These are phyloP conservation scores for Dryas octopetala DNA, from an alignment of 306 rosid genomes.

Conservation along the genomic window DNA sequence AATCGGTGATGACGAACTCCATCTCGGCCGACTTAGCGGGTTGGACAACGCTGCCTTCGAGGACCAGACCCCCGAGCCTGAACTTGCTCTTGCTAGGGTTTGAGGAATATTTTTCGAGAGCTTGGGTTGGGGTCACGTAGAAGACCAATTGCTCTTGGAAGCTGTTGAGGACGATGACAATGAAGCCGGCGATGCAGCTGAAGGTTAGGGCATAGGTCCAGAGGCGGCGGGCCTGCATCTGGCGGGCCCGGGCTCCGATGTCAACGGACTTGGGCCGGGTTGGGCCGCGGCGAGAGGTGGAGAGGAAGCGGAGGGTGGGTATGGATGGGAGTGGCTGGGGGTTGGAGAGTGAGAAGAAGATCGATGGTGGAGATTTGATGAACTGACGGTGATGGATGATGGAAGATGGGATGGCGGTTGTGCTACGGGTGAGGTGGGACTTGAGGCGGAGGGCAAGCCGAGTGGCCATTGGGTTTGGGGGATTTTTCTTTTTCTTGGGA, in stretches of 20 bases:
- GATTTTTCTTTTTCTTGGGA: neutral
- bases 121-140: slow-evolving; percentile 85
- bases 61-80: slow-evolving; percentile 85
- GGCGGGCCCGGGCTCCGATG: slow-evolving; percentile 85
- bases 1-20: slow-evolving; percentile 86
- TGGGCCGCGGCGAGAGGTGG: slow-evolving; percentile 57
- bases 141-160: slow-evolving; percentile 79
- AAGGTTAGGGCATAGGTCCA: slow-evolving; percentile 80
- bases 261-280: slow-evolving; percentile 50
- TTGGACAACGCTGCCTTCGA: slow-evolving; percentile 82
- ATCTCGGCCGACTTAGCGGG: slow-evolving; percentile 70
- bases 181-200: slow-evolving; percentile 73
- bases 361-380: slow-evolving; percentile 22
- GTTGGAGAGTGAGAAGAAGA: slow-evolving; percentile 20
- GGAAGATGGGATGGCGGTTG: slow-evolving; percentile 29
- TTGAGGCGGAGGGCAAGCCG: slow-evolving; percentile 57
- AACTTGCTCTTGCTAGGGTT: slow-evolving; percentile 78
- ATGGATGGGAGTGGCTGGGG: slow-evolving; percentile 19
- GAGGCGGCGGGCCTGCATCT: slow-evolving; percentile 79
- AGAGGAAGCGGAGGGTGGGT: slow-evolving; percentile 45
- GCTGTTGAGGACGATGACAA: slow-evolving; percentile 72
- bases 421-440: slow-evolving; percentile 48
- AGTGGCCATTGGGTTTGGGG: slow-evolving; percentile 50
- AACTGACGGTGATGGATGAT: slow-evolving; percentile 17
- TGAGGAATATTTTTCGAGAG: slow-evolving; percentile 46